Evolutionary conservation across 2,329 filamentous ascomycete genomes (phyloP).

Genomic region (Dothidotthia symphoricarpi): DNA sequence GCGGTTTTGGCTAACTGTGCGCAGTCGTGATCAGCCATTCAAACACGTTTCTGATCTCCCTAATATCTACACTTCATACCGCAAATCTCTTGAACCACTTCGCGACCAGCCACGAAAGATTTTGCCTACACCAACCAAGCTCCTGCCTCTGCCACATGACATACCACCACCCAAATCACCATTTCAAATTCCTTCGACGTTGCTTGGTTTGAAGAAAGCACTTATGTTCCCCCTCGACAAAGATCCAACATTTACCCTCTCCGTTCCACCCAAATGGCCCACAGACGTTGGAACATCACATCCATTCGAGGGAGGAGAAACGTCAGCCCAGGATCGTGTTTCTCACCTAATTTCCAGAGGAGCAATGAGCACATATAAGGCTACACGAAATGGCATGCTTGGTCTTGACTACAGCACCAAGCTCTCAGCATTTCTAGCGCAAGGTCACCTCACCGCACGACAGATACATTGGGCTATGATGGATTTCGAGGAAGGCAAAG

Average conservation of each 20-base stretch:
- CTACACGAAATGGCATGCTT: constrained; percentile 68
- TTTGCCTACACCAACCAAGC: constrained; percentile 54
- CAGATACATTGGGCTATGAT: constrained; percentile 69
- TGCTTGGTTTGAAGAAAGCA: constrained; percentile 54
- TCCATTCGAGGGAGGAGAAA: constrained; percentile 68
- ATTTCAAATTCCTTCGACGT: constrained; percentile 60
- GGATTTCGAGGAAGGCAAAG: constrained; percentile 65
- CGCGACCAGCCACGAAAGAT: constrained; percentile 61
- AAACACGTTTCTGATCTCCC: constrained; percentile 60
- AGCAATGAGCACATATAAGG: constrained; percentile 63
- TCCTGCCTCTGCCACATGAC: constrained; percentile 59
- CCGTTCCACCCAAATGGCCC: constrained; percentile 55
- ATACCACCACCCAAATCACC: constrained; percentile 61
- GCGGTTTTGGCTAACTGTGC: constrained; percentile 5
- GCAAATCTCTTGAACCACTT: constrained; percentile 70
- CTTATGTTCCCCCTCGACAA: constrained; percentile 59
- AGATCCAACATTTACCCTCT: constrained; percentile 46
- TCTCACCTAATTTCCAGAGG: constrained; percentile 61
- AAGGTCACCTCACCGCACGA: constrained; percentile 70
- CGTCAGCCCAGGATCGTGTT: constrained; percentile 58
- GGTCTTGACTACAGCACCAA: constrained; percentile 73
- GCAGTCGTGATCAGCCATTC: constrained; percentile 65
- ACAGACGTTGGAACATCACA: constrained; percentile 58
- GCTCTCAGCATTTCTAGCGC: constrained; percentile 68
- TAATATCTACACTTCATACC: constrained; percentile 72